Evolutionary conservation across 2,329 filamentous ascomycete genomes (phyloP).

Genomic region (Cadophora sp.): DNA sequence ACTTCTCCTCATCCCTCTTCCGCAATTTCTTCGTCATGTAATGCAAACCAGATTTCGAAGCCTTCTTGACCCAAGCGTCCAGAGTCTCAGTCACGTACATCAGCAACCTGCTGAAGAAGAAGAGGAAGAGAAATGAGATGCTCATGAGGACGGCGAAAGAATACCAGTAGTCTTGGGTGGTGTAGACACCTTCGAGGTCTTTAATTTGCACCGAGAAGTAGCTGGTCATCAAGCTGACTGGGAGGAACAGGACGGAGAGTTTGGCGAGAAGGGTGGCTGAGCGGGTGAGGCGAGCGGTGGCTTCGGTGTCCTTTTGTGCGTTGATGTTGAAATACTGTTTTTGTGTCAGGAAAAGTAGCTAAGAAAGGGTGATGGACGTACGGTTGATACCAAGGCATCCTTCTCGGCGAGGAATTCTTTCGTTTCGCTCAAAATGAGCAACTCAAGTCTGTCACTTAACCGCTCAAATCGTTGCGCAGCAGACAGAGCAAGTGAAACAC

Average conservation of each 20-base stretch:
- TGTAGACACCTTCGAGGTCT: slow-evolving; percentile 63
- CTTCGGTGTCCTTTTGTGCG: slow-evolving; percentile 75
- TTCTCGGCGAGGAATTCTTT: slow-evolving; percentile 72
- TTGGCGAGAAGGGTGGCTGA: slow-evolving; percentile 77
- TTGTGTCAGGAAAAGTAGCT: slow-evolving; percentile 28
- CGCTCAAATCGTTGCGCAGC: slow-evolving; percentile 65
- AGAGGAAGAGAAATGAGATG: slow-evolving; percentile 63
- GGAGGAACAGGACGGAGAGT: slow-evolving; percentile 77
- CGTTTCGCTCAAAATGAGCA: slow-evolving; percentile 67
- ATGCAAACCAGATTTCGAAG: slow-evolving; percentile 8
- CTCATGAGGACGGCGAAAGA: slow-evolving; percentile 69
- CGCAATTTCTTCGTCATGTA: slow-evolving; percentile 17
- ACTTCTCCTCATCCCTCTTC: slow-evolving; percentile 13
- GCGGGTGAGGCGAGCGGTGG: slow-evolving; percentile 73
- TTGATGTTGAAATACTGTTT: slow-evolving; percentile 78
- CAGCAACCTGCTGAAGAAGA: slow-evolving; percentile 57
- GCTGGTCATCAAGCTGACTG: slow-evolving; percentile 75
- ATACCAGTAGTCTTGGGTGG: slow-evolving; percentile 69
- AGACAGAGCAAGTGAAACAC: slow-evolving; percentile 50
- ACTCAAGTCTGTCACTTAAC: slow-evolving; percentile 62
- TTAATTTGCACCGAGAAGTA: slow-evolving; percentile 75
- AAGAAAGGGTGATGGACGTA: slow-evolving; percentile 43
- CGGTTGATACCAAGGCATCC: slow-evolving; percentile 71
- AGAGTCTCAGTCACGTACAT: slow-evolving; percentile 55
- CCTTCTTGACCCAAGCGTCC: slow-evolving; percentile 43